Evolutionary conservation across 1,139 yeast species (phyloP), one percentile per base, ranked within the genome.

Genomic region (Kodamaea arcana): DNA sequence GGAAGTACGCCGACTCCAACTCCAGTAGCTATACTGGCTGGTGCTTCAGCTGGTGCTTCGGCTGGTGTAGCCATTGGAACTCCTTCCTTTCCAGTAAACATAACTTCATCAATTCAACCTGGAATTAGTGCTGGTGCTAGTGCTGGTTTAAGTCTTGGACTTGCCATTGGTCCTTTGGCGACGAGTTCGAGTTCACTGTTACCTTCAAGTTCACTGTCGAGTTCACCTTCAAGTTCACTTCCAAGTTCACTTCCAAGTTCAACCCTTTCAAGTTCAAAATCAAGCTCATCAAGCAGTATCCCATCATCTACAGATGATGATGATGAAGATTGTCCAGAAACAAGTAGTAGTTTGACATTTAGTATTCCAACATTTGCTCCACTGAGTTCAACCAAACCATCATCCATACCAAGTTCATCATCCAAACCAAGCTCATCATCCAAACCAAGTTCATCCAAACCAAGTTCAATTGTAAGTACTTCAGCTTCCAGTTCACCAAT

Each of bases 181-280:
- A n/a, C 12, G 8, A n/a, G n/a, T 17, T 29, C 28, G 26, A 21
- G 16, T 24, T 8, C 26, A 11, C 12, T 12, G 6, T 31, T 42
- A 27, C 31, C 42, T 32, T 36, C 47, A 18, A 35, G 40, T 31
- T 28, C 32, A 15, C 16, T 34, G 13, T 31, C 29, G 18, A 26
- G 35, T 4, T 4, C 24, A 12, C 14, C 29, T 7, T 8, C 26
- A 4, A 24, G 31, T 16, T 16, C 40, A 13, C 30, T 41, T 26
- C 36, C 45, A 14, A 39, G 44, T 33, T 41, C 51, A 28, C 40
- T 42, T 31, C 37, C 51, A 24, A 43, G 42, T 17, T 33, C 47
- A 22, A 37, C 36, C 26, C 36, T 47, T 15, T 36, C 44, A 35
- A 17, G 29, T 24, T 33, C 31, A 36, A 29, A 25, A 31, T 29